phyloP scores from a whole-genome alignment of 164 flowering plant genomes.

The Vitis cinerea region DNA sequence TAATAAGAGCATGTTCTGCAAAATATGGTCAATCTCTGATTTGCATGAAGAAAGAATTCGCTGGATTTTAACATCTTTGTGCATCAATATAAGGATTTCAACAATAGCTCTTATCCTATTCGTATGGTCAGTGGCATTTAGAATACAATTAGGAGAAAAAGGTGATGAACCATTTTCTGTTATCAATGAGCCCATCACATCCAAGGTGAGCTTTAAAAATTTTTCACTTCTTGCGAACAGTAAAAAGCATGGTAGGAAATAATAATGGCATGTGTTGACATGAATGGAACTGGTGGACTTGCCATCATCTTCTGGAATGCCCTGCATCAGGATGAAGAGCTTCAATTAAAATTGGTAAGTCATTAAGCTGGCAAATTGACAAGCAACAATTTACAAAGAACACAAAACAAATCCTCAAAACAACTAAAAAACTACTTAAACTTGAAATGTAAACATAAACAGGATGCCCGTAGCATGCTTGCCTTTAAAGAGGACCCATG shows the following conservation, averaged over 20 bases:
- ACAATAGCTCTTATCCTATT: slow-evolving; percentile 37
- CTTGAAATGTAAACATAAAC: background rate
- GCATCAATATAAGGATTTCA: slow-evolving; percentile 42
- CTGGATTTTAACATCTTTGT: slow-evolving; percentile 41
- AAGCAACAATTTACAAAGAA: background rate
- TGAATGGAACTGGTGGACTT: slow-evolving; percentile 11
- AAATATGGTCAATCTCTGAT: slow-evolving; percentile 39
- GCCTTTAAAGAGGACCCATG: too few relatives aligned
- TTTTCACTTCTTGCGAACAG: slow-evolving; percentile 50
- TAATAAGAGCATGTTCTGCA: slow-evolving; percentile 31
- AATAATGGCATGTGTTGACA: slow-evolving; percentile 34
- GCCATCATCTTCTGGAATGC: slow-evolving; percentile 36
- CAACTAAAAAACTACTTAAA: background rate
- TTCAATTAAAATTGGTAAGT: too few relatives aligned
- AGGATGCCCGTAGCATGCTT: too few relatives aligned
- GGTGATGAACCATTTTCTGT: slow-evolving; percentile 18
- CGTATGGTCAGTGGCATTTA: slow-evolving; percentile 19
- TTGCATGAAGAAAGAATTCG: slow-evolving; percentile 37
- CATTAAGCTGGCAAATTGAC: background rate
- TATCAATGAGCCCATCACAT: slow-evolving; percentile 44
- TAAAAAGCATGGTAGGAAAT: slow-evolving; percentile 53
- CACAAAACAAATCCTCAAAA: background rate
- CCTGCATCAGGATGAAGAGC: slow-evolving; percentile 28
- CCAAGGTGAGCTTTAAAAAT: slow-evolving; percentile 44
- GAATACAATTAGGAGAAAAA: slow-evolving; percentile 6